Conservation (phyloP, 768 basidiomycete genomes). For the Rhodotorula diobovata region DNA sequence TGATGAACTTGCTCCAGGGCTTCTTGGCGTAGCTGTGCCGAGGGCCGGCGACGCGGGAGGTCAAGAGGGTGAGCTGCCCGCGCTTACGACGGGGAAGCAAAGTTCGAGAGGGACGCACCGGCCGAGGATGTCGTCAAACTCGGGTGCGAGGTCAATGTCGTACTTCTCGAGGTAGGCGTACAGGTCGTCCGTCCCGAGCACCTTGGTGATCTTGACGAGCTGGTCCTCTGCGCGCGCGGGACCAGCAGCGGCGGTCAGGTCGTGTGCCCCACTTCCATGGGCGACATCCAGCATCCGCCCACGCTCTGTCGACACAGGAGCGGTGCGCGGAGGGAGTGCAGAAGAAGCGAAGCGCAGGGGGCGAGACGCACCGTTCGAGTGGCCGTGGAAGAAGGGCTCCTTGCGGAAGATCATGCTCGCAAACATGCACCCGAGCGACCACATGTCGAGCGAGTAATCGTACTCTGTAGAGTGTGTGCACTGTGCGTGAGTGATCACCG, state of each 20-base stretch:
- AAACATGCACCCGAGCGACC: conserved; percentile 40
- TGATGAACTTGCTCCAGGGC: conserved; percentile 91
- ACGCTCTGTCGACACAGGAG: no score
- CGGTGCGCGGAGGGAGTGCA: no score
- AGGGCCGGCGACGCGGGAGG: no score
- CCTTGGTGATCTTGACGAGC: conserved; percentile 40
- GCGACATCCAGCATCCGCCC: no score
- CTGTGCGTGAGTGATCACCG: background rate
- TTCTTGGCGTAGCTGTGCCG: conserved; percentile 59
- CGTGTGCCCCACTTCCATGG: no score
- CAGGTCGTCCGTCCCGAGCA: conserved; percentile 39
- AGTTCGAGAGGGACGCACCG: conserved; percentile 47
- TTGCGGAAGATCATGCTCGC: conserved; percentile 40
- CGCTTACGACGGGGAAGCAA: no score
- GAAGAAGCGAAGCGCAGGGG: background rate
- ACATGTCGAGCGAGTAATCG: conserved; percentile 40
- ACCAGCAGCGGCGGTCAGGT: background rate
- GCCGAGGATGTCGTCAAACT: conserved; percentile 89
- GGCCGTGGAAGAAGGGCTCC: conserved; percentile 41
- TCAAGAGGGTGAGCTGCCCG: no score
- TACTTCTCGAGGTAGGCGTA: conserved; percentile 54
- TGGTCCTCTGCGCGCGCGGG: conserved; percentile 35
- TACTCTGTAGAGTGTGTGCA: background rate
- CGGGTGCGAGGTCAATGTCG: conserved; percentile 89
- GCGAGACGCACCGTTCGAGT: conserved; percentile 18